A percentile compares a stretch with the other conserved stretches of the same genome.
Evolutionary conservation across 2,329 filamentous ascomycete species (phyloP).

Genomic region (Trichophyton schoenleinii): DNA sequence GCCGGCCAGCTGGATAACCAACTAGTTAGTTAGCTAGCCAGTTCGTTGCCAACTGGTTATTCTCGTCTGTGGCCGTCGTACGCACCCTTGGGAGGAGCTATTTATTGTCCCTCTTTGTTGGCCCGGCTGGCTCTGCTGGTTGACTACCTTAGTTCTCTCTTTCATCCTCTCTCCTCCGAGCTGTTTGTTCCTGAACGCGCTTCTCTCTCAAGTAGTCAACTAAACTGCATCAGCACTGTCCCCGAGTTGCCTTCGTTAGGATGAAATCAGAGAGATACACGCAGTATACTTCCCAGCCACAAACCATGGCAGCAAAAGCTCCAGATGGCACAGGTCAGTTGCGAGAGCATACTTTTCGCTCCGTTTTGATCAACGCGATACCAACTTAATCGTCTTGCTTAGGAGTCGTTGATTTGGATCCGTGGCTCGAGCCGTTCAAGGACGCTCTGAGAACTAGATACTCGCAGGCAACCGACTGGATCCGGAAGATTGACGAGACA

Average conservation of each 20-base stretch:
- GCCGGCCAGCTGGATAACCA: too few species aligned
- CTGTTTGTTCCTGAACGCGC: neutral
- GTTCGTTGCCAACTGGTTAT: too few species aligned
- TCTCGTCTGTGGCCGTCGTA: neutral
- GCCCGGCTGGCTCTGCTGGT: neutral
- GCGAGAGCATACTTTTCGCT: neutral
- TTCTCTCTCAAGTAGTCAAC: too few species aligned
- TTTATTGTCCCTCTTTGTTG: neutral
- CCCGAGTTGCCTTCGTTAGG: too few species aligned
- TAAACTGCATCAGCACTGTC: too few species aligned
- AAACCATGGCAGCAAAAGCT: conserved; percentile 1
- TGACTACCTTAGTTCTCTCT: too few species aligned
- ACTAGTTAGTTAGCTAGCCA: too few species aligned
- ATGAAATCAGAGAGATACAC: neutral
- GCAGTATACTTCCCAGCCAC: neutral
- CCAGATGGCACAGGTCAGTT: conserved; percentile 23
- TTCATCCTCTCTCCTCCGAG: too few species aligned
- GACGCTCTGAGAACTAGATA: conserved; percentile 65
- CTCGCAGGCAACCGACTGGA: conserved; percentile 71
- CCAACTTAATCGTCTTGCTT: conserved; percentile 11
- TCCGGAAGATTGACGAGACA: conserved; percentile 64
- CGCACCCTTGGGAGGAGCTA: neutral
- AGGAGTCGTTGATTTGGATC: conserved; percentile 76
- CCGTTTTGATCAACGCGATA: neutral
- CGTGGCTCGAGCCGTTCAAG: conserved; percentile 76